Evolutionary conservation across 768 basidiomycete genomes (phyloP).

Genomic region (Psilocybe cyanescens): DNA sequence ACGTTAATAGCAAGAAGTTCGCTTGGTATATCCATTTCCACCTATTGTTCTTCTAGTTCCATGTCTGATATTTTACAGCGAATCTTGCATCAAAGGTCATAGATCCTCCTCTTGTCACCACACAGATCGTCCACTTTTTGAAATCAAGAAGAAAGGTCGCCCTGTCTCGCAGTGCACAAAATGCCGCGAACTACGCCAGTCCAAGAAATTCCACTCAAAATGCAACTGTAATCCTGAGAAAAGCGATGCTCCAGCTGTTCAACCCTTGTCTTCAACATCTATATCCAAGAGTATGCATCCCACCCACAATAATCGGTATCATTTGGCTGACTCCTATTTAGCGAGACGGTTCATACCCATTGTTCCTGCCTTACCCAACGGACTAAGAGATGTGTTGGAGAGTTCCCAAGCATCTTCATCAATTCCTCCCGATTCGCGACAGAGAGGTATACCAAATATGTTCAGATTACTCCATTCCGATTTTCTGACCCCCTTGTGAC

Average conservation of each 20-base stretch:
- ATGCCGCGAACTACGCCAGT: constrained; percentile 83
- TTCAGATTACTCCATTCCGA: background rate
- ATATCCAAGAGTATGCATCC: constrained; percentile 42
- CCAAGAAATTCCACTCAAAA: constrained; percentile 80
- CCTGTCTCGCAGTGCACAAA: constrained; percentile 89
- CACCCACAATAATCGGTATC: background rate
- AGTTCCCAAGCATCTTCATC: constrained; percentile 27
- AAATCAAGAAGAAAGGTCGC: constrained; percentile 92
- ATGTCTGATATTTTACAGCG: constrained; percentile 46
- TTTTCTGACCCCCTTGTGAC: background rate
- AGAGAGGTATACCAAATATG: constrained; percentile 45
- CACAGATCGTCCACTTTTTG: constrained; percentile 86
- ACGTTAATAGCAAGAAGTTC: constrained; percentile 74
- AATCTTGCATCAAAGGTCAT: constrained; percentile 94
- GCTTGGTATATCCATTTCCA: constrained; percentile 63
- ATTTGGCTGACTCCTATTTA: constrained; percentile 31
- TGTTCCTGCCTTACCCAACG: constrained; percentile 73
- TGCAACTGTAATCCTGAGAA: constrained; percentile 65
- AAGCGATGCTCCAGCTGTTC: constrained; percentile 33
- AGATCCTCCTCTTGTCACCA: constrained; percentile 89
- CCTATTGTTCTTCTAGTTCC: background rate
- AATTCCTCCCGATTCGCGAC: constrained; percentile 46
- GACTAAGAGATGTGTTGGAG: constrained; percentile 59
- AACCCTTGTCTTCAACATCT: constrained; percentile 37
- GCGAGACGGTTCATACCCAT: constrained; percentile 74